A percentile compares a stretch with the other conserved stretches of the same genome.
These are phyloP conservation scores for Leccinum arenicola DNA, from an alignment of 768 basidiomycete species.

Conservation along the genomic window DNA sequence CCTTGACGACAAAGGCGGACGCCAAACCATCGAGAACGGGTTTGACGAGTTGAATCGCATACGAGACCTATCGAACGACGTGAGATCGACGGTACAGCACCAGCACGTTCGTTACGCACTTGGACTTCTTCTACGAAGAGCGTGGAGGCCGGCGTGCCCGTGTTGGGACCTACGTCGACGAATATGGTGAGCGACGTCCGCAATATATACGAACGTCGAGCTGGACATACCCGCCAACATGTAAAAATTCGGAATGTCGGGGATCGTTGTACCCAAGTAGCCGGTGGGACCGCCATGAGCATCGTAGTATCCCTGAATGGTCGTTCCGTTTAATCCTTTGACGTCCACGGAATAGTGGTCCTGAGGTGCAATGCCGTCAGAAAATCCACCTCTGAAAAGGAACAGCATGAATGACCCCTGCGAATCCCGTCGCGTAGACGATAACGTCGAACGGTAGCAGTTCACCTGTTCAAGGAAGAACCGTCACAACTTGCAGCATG, in stretches of 20 bases:
- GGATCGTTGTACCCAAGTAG: conserved; percentile 33
- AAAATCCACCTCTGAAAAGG: not conserved
- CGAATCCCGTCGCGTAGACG: conserved; percentile 34
- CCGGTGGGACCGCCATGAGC: conserved; percentile 32
- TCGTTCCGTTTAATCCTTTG: conserved; percentile 21
- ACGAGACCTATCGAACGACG: conserved; percentile 22
- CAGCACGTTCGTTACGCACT: conserved; percentile 11
- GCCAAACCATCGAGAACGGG: conserved; percentile 26
- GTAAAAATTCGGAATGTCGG: conserved; percentile 38
- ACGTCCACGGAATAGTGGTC: conserved; percentile 23
- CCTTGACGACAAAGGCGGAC: conserved; percentile 23
- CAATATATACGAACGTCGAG: not conserved
- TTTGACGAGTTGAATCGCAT: conserved; percentile 28
- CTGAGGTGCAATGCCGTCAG: conserved; percentile 10
- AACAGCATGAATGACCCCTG: conserved; percentile 17
- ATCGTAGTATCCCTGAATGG: conserved; percentile 29
- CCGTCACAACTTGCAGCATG: not conserved
- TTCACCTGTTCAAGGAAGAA: conserved; percentile 21
- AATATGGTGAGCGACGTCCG: not conserved
- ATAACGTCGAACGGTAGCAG: conserved; percentile 33
- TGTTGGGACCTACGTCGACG: conserved; percentile 25
- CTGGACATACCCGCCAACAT: conserved; percentile 26
- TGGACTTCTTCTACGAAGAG: conserved; percentile 30
- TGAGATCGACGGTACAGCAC: not conserved
- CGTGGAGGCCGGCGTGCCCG: conserved; percentile 24